These are phyloP conservation scores for Aspergillus avenaceus DNA, from an alignment of 495 filamentous ascomycete species.

Conservation along the genomic window DNA sequence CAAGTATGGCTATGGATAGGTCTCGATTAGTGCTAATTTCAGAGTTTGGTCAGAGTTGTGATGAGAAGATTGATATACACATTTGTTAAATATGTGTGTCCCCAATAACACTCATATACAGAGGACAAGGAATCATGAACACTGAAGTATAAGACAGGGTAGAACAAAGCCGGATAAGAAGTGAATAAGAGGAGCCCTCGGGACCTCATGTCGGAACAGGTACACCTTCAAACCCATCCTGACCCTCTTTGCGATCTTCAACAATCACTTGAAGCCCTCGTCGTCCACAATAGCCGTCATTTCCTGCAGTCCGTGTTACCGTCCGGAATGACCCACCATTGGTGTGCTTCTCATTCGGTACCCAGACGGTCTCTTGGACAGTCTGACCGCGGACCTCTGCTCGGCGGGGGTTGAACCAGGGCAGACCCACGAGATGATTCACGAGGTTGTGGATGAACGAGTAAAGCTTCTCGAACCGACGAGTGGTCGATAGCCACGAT, in stretches of 20 bases:
- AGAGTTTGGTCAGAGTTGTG: too few relatives aligned
- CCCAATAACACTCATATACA: not conserved
- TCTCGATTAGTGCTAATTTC: too few relatives aligned
- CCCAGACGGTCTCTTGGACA: conserved; percentile 54
- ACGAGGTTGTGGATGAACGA: conserved; percentile 49
- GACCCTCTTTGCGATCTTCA: conserved; percentile 43
- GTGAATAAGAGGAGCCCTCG: not conserved
- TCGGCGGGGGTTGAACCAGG: conserved; percentile 55
- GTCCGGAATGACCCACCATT: conserved; percentile 39
- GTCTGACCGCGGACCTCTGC: conserved; percentile 48
- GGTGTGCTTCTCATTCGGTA: conserved; percentile 24
- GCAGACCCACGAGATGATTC: conserved; percentile 48
- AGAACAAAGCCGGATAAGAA: too few relatives aligned
- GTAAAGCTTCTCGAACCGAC: conserved; percentile 58
- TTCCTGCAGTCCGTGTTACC: conserved; percentile 37
- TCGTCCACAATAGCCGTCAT: conserved; percentile 56
- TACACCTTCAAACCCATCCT: conserved; percentile 50
- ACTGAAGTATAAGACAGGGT: too few relatives aligned
- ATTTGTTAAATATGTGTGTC: not conserved
- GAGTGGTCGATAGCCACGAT: conserved; percentile 50
- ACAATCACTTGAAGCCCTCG: conserved; percentile 53
- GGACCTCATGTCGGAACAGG: conserved; percentile 24
- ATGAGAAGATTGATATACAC: too few relatives aligned
- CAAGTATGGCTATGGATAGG: too few relatives aligned
- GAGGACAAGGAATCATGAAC: too few relatives aligned